These are phyloP conservation scores for Botryotinia calthae DNA, from an alignment of 2,329 filamentous ascomycete species.

Conservation along the genomic window DNA sequence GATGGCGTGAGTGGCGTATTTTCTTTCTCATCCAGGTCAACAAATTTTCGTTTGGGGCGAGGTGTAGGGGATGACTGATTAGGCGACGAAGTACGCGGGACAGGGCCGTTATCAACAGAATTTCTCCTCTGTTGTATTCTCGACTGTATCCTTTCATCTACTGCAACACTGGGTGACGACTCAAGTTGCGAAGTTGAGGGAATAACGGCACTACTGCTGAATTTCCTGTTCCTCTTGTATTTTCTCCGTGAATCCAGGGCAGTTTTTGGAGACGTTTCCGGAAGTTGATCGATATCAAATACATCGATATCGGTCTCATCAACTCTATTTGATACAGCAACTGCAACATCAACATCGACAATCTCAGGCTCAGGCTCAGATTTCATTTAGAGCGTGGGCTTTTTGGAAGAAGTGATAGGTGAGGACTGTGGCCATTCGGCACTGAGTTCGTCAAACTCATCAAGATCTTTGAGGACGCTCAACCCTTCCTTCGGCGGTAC, in stretches of 20 bases:
- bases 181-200: conserved; percentile 12
- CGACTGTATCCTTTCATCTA: background rate
- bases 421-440: conserved; percentile 6
- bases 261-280: conserved; percentile 17
- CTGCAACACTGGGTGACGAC: conserved; percentile 1
- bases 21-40: conserved; percentile 16
- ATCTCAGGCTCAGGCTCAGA: background rate
- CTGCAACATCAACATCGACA: background rate
- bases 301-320: background rate
- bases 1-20: background rate
- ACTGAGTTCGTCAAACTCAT: conserved; percentile 18
- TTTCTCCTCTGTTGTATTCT: background rate
- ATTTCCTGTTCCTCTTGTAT: background rate
- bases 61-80: background rate
- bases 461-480: background rate
- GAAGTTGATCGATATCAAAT: conserved; percentile 11
- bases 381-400: background rate
- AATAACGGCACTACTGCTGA: conserved; percentile 7
- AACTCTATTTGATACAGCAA: background rate
- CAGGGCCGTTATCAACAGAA: background rate
- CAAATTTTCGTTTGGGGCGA: conserved; percentile 10
- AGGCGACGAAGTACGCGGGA: background rate
- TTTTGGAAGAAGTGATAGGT: background rate
- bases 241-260: conserved; percentile 9
- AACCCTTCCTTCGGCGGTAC: background rate